A percentile compares a stretch with the other conserved stretches of the same genome.
phyloP scores from a whole-genome alignment of 2,329 filamentous ascomycete species.

The Atkinsonella texensis region DNA sequence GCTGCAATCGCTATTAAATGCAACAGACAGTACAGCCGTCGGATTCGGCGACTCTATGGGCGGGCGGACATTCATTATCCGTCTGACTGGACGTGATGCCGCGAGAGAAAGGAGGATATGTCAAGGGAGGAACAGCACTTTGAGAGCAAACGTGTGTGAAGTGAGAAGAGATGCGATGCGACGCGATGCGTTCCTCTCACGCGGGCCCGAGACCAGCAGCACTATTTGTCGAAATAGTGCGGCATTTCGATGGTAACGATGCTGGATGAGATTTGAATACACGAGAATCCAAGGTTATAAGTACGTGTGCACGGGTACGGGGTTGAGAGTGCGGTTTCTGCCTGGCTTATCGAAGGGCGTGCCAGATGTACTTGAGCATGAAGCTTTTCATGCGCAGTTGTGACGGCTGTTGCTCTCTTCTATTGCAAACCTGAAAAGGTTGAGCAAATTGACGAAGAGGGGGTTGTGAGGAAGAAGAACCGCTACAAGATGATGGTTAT shows the following conservation, averaged over 20 bases:
- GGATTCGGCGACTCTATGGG: slow-evolving; percentile 67
- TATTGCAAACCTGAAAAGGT: too few species aligned
- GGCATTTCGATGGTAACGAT: slow-evolving; percentile 1
- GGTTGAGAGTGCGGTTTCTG: background rate
- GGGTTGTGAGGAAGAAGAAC: too few species aligned
- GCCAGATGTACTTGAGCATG: too few species aligned
- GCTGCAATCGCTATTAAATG: slow-evolving; percentile 75
- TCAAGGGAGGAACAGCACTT: background rate
- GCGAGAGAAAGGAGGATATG: background rate
- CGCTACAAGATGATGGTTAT: background rate
- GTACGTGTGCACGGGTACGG: background rate
- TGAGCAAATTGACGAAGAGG: too few species aligned
- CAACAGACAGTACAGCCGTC: slow-evolving; percentile 66
- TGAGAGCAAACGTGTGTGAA: background rate
- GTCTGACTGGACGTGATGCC: slow-evolving; percentile 12
- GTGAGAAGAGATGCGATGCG: background rate
- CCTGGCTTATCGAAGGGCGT: background rate
- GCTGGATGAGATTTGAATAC: background rate
- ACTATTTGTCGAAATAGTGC: background rate
- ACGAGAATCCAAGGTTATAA: background rate
- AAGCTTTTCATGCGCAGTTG: too few species aligned
- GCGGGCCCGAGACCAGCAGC: background rate
- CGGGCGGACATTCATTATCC: slow-evolving; percentile 74
- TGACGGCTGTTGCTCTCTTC: too few species aligned
- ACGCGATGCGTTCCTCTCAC: background rate